Evolutionary conservation across 768 basidiomycete species (phyloP), one percentile per base, ranked within the genome.

Genomic region (Suillus clintonianus): DNA sequence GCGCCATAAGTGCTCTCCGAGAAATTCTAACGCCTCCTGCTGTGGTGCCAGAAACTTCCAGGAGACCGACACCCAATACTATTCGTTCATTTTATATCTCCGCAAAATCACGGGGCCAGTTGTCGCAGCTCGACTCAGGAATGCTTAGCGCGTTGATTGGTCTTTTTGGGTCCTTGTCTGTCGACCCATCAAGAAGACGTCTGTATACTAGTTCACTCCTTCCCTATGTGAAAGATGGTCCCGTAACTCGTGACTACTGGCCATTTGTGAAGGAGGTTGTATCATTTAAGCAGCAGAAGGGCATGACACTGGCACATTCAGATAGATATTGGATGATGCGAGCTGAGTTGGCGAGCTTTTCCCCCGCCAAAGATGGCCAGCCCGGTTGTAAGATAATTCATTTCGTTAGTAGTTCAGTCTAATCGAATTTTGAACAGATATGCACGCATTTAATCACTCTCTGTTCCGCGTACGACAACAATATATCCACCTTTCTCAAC

Each of bases 241-340:
- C 59, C 22, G 41, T 69, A 1, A 61, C 63, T 42, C 70, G 71
- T 53, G 69, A 74, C 8, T 80, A 84, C 68, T 89, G 88, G 89
- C 45, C 76, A 17, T 79, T 87, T 57, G 72, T 88, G 13, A 55
- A 80, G 51, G 75, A 79, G 59, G 67, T 89, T 13, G 79, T 78
- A 10, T 72, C 69, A 41, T 81, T 83, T 68, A 88, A 87, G 71
- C 67, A 71, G 42, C 62, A 65, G 41, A 62, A 75, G n/a, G 76
- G 73, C 42, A 71, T 77, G 62, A 17, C 63, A 10, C 68, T 83
- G 47, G 71, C 64, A 17, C 73, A 76, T 48, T 77, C 81, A n/a
- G 87, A 90, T 69, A 78, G 80, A 55, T 90, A 85, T 72, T 90
- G 89, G 89, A 70, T 85, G 54, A 84, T 90, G 83, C 81, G 76